A percentile compares a stretch with the other conserved stretches of the same genome.
Evolutionary conservation across 2,329 filamentous ascomycete genomes (phyloP).

Genomic region (Chlorencoelia australis): DNA sequence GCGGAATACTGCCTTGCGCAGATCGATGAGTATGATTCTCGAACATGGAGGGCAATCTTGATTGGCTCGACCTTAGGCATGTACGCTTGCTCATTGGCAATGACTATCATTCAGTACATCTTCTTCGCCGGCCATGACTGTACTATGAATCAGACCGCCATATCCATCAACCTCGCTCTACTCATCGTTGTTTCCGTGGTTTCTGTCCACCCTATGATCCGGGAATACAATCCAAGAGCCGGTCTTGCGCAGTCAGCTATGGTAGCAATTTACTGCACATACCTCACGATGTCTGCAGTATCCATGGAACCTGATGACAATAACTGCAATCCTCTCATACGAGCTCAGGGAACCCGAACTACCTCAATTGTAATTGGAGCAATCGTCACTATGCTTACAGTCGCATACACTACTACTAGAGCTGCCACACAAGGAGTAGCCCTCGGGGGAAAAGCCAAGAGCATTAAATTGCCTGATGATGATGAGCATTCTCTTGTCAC

Average conservation of each 20-base stretch:
- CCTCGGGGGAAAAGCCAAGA: slow-evolving; percentile 51
- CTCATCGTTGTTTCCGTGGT: slow-evolving; percentile 72
- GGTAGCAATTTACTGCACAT: slow-evolving; percentile 96
- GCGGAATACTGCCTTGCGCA: slow-evolving; percentile 91
- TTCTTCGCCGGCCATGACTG: slow-evolving; percentile 81
- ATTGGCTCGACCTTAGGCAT: slow-evolving; percentile 90
- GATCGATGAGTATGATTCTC: slow-evolving; percentile 83
- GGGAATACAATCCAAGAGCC: slow-evolving; percentile 86
- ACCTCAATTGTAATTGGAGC: slow-evolving; percentile 88
- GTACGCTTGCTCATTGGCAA: slow-evolving; percentile 82
- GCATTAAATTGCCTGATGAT: slow-evolving; percentile 53
- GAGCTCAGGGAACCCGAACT: slow-evolving; percentile 75
- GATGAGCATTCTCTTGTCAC: slow-evolving; percentile 86
- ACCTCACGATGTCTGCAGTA: slow-evolving; percentile 94
- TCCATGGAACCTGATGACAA: slow-evolving; percentile 97
- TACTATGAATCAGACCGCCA: slow-evolving; percentile 92
- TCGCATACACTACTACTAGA: slow-evolving; percentile 94
- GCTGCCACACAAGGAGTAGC: slow-evolving; percentile 86
- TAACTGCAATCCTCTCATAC: slow-evolving; percentile 85
- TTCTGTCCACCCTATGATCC: slow-evolving; percentile 81
- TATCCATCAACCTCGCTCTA: slow-evolving; percentile 84
- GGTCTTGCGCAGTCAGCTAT: slow-evolving; percentile 96
- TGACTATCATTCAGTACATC: slow-evolving; percentile 95
- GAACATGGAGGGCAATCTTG: slow-evolving; percentile 72
- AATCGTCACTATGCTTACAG: slow-evolving; percentile 90